Base-by-base conservation (phyloP, 164 flowering plant genomes). In the Vitis amurensis region DNA sequence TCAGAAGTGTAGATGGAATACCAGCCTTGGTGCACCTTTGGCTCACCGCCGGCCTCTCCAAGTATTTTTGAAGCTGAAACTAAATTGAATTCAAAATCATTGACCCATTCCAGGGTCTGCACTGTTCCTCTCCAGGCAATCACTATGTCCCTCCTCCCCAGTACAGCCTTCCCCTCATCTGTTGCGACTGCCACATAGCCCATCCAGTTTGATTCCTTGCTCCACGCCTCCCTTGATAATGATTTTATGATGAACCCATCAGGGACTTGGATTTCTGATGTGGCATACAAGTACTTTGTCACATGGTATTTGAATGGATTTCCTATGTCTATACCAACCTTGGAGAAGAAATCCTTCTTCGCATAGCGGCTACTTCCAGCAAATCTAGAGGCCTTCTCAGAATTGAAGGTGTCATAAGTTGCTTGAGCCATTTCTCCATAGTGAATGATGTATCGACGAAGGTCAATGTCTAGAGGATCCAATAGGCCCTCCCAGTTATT, bases 351-450 rank as follows among this genome's bases (percentile, higher is more conserved):
- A 50, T 77, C 71, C 11, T 57, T 50, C 73, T 57, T 77, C 0
- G 81, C 67, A 53, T 77, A 88, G 5, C 71, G 55, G 78, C 85
- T 74, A 73, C 76, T 76, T 1, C 89, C 91, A 0, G 82, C 83
- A 44, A 29, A 80, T 37, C 68, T 84, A 0, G 91, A 88, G 1
- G 56, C 69, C 72, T 81, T 81, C 49, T 81, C 73, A 6, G 78
- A 12, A 65, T 78, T 79, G 80, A 86, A 88, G 27, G 83, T 31
- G 71, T 88, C 92, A 61, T 84, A 84, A 0, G 88, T 68, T 3
- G 89, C 85, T 56, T 88, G 86, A 30, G 88, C 86, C 85, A 84
- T 79, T 78, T 84, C 76, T 0, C 92, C 92, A 19, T 84, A 84
- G 72, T 74, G 87, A 48, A 88, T 72, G 31, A 88, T 64, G 85